Base-by-base conservation (phyloP, 768 basidiomycete genomes). In the Pulveroboletus sp. region DNA sequence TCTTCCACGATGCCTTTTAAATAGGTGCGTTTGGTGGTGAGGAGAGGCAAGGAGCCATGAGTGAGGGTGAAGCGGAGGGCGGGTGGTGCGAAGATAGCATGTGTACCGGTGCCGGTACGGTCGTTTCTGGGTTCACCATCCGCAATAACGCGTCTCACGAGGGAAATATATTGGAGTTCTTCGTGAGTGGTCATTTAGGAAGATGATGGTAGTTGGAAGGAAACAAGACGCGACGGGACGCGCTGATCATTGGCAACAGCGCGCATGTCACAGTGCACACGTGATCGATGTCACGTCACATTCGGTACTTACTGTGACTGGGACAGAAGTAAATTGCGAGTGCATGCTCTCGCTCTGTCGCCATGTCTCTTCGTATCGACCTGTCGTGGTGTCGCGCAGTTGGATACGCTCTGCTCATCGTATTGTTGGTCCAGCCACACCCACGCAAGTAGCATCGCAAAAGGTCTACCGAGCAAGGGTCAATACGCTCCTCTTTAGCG, bases 11-110 rank as follows among this genome's bases (percentile, higher is more conserved):
- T 94, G 0, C 92, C 95, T 27, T 89, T 85, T 24, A 89, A 70
- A 64, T 96, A 98, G 3, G 93, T 95, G 51, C 89, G 84, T 67
- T 99, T 99, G 0, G 95, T 99, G 17, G 95, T 97, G 35, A 97
- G 75, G 12, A 98, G 80, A 3, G 95, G 95, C 4, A 99, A 76
- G 5, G 84, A 80, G 46, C 76, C 71, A 65, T 87, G 65, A 6
- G 79, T 71, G 49, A 98, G 85, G 14, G 89, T 87, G 76, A 99
- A 99, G 14, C 93, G 88, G 44, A 99, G 73, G 11, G 84, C 77
- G 3, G 86, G 88, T 6, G 95, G 95, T 0, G 93, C 94, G 64
- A 99, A 98, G 65, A 95, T 66, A 43, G 94, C 86, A 57, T 90
- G 71, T 9, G 94, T 97, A 47, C 95, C 95, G 0, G 95, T 97